Conservation (phyloP, 108 stramenopile genomes). For the Skeletonema menzelii region DNA sequence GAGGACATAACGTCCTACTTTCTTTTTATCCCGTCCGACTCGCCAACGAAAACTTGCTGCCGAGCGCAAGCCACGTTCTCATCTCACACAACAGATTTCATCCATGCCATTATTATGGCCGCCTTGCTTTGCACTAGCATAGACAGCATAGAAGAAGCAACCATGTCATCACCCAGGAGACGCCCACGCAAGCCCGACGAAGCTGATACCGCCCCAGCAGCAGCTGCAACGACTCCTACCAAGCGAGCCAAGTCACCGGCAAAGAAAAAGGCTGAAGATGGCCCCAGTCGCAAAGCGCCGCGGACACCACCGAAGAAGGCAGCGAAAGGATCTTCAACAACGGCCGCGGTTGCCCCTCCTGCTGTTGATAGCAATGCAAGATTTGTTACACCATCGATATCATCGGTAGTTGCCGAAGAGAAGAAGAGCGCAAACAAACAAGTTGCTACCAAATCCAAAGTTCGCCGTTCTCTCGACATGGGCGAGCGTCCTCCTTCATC, state of each 20-base stretch:
- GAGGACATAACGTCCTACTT: too few species aligned
- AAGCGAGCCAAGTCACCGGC: not conserved
- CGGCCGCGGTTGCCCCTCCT: not conserved
- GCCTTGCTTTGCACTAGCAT: not conserved
- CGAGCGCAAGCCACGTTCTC: too few species aligned
- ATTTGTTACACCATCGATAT: conserved; percentile 14
- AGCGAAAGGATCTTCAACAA: not conserved
- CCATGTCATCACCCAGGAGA: not conserved
- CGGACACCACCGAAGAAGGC: not conserved
- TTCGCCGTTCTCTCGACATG: conserved; percentile 17
- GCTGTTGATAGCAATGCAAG: not conserved
- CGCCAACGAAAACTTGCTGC: not conserved
- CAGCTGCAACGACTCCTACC: not conserved
- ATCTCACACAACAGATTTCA: not conserved
- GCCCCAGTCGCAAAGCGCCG: not conserved
- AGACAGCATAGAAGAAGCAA: not conserved
- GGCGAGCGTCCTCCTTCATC: not conserved
- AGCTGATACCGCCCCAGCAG: not conserved
- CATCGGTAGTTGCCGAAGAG: conserved; percentile 8
- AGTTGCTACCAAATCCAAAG: conserved; percentile 5
- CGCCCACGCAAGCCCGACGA: not conserved
- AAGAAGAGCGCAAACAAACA: conserved; percentile 5
- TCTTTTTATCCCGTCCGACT: not conserved
- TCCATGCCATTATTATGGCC: conserved; percentile 2
- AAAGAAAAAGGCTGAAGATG: not conserved